phyloP scores from a whole-genome alignment of 1,284 basidiomycete genomes.

The Rhodotorula sp. region DNA sequence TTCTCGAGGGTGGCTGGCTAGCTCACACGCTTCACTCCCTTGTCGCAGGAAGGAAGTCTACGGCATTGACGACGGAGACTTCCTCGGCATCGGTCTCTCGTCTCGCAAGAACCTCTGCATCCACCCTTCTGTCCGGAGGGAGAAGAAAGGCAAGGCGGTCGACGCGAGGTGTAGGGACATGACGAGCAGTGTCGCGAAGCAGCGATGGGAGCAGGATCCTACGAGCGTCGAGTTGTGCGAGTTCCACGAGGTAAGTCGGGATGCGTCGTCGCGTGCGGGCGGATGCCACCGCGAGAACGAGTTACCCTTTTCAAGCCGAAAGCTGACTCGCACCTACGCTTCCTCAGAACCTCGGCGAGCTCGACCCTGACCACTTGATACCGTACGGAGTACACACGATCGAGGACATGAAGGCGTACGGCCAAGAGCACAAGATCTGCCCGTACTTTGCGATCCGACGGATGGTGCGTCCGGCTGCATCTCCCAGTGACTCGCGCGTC shows the following conservation, averaged over 20 bases:
- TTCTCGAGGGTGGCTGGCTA: background rate
- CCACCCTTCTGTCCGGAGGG: slow-evolving; percentile 86
- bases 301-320: no score
- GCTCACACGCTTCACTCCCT: background rate
- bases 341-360: slow-evolving; percentile 66
- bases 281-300: background rate
- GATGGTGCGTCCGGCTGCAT: slow-evolving; percentile 65
- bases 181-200: slow-evolving; percentile 76
- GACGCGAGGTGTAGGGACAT: slow-evolving; percentile 96
- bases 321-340: slow-evolving; percentile 1
- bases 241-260: slow-evolving; percentile 82
- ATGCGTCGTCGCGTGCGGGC: background rate
- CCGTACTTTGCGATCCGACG: slow-evolving; percentile 95
- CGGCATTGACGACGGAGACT: slow-evolving; percentile 72
- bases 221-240: slow-evolving; percentile 84
- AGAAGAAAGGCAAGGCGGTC: slow-evolving; percentile 97
- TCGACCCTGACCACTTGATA: slow-evolving; percentile 80
- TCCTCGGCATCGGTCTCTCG: slow-evolving; percentile 87
- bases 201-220: slow-evolving; percentile 3
- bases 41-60: slow-evolving; percentile 58
- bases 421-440: slow-evolving; percentile 79
- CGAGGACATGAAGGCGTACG: slow-evolving; percentile 87
- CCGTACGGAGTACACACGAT: slow-evolving; percentile 90
- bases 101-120: slow-evolving; percentile 96
- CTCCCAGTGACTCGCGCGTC: background rate